Conservation (phyloP, 495 filamentous ascomycete genomes). For the Neurospora sublineolata region DNA sequence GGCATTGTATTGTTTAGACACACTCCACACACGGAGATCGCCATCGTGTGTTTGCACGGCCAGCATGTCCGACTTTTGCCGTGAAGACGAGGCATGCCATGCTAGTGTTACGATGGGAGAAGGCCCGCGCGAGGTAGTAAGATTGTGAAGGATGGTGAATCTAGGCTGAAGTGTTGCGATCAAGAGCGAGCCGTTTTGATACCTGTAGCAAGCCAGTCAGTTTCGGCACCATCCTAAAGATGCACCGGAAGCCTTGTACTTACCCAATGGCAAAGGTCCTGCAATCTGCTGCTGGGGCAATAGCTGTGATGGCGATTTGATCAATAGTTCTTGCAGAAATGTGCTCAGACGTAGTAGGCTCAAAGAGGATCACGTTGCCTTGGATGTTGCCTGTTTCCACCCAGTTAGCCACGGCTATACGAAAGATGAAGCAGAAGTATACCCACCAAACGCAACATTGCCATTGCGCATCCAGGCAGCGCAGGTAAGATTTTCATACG, state of each 20-base stretch:
- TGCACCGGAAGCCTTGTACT: constrained; percentile 13
- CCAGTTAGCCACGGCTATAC: constrained; percentile 8
- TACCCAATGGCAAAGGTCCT: constrained; percentile 95
- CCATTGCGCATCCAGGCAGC: constrained; percentile 97
- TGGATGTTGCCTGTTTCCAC: constrained; percentile 60
- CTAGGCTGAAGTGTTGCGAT: constrained; percentile 80
- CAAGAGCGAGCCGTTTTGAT: constrained; percentile 89
- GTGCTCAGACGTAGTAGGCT: constrained; percentile 86
- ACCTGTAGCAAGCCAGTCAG: constrained; percentile 44
- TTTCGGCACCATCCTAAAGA: background rate
- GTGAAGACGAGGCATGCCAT: constrained; percentile 95
- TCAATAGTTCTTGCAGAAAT: constrained; percentile 87
- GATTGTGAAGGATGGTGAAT: constrained; percentile 89
- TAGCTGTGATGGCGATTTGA: constrained; percentile 76
- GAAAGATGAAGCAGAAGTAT: background rate
- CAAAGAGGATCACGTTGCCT: constrained; percentile 90
- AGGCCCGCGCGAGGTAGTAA: constrained; percentile 69
- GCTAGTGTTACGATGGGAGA: constrained; percentile 82
- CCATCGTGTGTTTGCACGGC: constrained; percentile 86
- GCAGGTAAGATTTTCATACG: constrained; percentile 73
- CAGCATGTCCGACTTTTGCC: constrained; percentile 97
- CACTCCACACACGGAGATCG: constrained; percentile 92
- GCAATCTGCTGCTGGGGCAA: constrained; percentile 87
- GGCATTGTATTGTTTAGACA: constrained; percentile 70
- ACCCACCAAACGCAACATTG: constrained; percentile 87